Percentiles rank a stretch among this genome's conserved stretches.
Conservation (phyloP, 768 basidiomycete species). For the Trametopsis cervina region DNA sequence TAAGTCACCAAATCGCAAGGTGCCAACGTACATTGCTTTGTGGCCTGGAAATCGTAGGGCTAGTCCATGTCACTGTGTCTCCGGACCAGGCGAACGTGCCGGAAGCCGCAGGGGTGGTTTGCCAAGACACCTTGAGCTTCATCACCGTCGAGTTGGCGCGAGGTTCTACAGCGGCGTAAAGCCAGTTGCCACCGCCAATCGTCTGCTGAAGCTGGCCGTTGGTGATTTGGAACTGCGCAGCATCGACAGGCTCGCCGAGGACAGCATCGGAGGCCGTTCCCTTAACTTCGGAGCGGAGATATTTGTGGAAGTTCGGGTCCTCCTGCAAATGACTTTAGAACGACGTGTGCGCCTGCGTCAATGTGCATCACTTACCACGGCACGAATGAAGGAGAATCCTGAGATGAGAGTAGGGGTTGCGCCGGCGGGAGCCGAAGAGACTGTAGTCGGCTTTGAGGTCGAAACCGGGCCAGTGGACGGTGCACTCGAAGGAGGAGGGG, state of each 20-base stretch:
- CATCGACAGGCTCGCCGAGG: conserved; percentile 42
- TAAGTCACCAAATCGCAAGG: conserved; percentile 6
- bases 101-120: conserved; percentile 36
- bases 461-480: conserved; percentile 18
- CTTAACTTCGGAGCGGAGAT: conserved; percentile 44
- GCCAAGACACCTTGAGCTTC: conserved; percentile 46
- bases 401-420: conserved; percentile 36
- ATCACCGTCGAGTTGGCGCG: conserved; percentile 38
- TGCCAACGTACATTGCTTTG: conserved; percentile 40
- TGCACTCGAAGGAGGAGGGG: conserved; percentile 15
- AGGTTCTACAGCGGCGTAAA: conserved; percentile 45
- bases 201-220: conserved; percentile 51
- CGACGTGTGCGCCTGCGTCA: too few species aligned
- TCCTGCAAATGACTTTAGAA: conserved; percentile 26
- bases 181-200: conserved; percentile 28
- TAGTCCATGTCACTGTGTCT: conserved; percentile 54
- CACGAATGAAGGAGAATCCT: conserved; percentile 50
- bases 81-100: conserved; percentile 46
- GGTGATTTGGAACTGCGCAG: conserved; percentile 48
- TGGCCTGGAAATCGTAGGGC: conserved; percentile 39
- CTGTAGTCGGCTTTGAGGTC: neutral
- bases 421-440: conserved; percentile 14
- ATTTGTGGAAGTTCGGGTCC: conserved; percentile 55
- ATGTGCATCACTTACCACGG: conserved; percentile 34
- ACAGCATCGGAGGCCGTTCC: conserved; percentile 40